Conservation (phyloP, 345 rosid species). For the Brassica incana region DNA sequence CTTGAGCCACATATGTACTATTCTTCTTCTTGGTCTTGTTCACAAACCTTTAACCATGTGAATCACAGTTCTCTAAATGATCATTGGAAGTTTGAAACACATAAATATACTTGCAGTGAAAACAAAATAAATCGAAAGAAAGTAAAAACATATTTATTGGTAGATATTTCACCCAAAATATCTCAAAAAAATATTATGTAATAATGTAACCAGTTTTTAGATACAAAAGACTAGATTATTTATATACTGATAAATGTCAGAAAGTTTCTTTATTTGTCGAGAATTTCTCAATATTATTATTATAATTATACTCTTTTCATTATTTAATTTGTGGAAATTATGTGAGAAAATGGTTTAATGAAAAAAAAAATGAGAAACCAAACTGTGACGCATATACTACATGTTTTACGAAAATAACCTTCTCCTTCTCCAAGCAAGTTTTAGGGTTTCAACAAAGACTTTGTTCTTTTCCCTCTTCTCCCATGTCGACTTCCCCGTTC, state of each 20-base stretch:
- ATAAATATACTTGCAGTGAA: not conserved
- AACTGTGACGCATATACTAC: conserved; percentile 9
- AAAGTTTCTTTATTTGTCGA: not conserved
- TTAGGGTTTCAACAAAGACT: conserved; percentile 23
- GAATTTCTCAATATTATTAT: not conserved
- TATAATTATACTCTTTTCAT: too few species aligned
- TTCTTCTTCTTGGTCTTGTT: not conserved
- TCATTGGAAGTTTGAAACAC: not conserved
- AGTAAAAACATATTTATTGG: not conserved
- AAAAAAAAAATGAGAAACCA: not conserved
- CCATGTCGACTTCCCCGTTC: conserved; percentile 36
- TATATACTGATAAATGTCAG: not conserved
- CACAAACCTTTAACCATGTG: too few species aligned
- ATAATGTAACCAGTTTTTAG: not conserved
- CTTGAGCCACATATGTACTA: not conserved
- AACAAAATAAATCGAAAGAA: too few species aligned
- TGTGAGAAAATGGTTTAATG: not conserved
- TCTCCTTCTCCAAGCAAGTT: conserved; percentile 26
- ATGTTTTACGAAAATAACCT: conserved; percentile 26
- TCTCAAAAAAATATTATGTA: not conserved
- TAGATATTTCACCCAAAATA: not conserved
- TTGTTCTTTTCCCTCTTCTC: conserved; percentile 8
- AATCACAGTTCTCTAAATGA: not conserved
- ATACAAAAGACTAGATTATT: too few species aligned
- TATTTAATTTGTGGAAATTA: too few species aligned